phyloP scores from a whole-genome alignment of 2,329 filamentous ascomycete genomes.

The Monilinia polystroma region DNA sequence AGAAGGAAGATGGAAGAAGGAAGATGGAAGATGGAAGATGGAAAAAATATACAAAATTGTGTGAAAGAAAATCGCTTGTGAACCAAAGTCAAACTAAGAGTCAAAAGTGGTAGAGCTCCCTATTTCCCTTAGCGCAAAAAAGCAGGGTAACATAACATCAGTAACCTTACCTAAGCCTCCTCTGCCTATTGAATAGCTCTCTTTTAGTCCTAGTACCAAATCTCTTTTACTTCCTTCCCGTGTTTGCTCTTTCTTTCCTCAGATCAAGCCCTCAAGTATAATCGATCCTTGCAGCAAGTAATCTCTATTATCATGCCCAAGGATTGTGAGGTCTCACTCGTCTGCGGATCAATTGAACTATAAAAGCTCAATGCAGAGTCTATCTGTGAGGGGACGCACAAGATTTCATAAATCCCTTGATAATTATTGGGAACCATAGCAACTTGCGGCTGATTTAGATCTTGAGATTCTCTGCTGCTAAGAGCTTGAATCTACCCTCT shows the following conservation, averaged over 20 bases:
- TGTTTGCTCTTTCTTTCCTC: neutral
- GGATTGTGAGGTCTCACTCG: too few species aligned
- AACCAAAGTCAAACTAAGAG: neutral
- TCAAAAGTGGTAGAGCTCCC: neutral
- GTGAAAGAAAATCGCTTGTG: neutral
- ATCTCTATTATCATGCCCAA: neutral
- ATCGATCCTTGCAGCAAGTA: neutral
- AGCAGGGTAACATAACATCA: neutral
- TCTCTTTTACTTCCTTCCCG: neutral
- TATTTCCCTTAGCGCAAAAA: neutral
- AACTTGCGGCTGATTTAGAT: too few species aligned
- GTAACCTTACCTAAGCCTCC: conserved; percentile 3
- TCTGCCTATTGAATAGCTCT: neutral
- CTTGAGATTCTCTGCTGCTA: neutral
- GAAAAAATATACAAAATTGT: neutral
- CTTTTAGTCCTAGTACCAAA: neutral
- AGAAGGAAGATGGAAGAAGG: neutral
- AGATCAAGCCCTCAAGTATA: neutral
- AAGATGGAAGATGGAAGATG: neutral
- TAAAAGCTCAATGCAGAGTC: neutral
- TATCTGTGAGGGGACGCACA: neutral
- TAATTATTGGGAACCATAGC: too few species aligned
- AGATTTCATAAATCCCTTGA: neutral
- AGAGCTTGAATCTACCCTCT: too few species aligned
- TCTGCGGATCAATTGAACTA: too few species aligned